Conservation (phyloP, 2,329 filamentous ascomycete species). For the Penicillium paneum region DNA sequence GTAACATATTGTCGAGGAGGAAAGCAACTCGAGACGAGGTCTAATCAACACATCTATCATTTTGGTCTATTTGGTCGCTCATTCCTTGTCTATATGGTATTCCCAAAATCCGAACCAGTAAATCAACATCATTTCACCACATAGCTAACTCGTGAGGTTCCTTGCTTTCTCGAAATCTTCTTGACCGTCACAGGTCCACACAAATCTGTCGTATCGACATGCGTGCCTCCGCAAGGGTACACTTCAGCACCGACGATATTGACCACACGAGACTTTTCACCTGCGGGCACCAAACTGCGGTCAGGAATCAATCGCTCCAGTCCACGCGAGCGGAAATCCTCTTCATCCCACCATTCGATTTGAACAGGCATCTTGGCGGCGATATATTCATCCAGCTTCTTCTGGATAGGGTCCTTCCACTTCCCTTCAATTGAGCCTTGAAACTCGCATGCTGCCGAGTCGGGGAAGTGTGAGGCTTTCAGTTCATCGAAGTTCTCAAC, state of each 20-base stretch:
- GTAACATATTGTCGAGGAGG: background rate
- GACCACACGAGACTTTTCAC: constrained; percentile 63
- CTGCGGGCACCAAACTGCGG: constrained; percentile 41
- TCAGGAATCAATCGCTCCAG: constrained; percentile 58
- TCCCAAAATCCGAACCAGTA: background rate
- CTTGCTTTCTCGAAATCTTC: constrained; percentile 65
- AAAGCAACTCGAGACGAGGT: background rate
- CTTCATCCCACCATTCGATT: constrained; percentile 66
- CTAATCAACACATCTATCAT: background rate
- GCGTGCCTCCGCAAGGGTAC: constrained; percentile 74
- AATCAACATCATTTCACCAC: constrained; percentile 17
- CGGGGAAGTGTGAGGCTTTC: constrained; percentile 70
- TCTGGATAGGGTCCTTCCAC: constrained; percentile 62
- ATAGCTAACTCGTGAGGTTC: constrained; percentile 57
- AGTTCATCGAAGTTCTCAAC: constrained; percentile 59
- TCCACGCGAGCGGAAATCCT: constrained; percentile 56
- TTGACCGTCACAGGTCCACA: constrained; percentile 59
- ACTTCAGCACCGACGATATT: constrained; percentile 65
- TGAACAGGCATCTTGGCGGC: constrained; percentile 55
- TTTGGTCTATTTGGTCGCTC: background rate
- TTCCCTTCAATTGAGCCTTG: constrained; percentile 62
- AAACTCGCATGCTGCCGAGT: constrained; percentile 66
- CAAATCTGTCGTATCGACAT: constrained; percentile 59
- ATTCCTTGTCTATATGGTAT: background rate
- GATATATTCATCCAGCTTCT: constrained; percentile 58